phyloP scores from a whole-genome alignment of 148 eudicot species.

The Rhododendron henanense region DNA sequence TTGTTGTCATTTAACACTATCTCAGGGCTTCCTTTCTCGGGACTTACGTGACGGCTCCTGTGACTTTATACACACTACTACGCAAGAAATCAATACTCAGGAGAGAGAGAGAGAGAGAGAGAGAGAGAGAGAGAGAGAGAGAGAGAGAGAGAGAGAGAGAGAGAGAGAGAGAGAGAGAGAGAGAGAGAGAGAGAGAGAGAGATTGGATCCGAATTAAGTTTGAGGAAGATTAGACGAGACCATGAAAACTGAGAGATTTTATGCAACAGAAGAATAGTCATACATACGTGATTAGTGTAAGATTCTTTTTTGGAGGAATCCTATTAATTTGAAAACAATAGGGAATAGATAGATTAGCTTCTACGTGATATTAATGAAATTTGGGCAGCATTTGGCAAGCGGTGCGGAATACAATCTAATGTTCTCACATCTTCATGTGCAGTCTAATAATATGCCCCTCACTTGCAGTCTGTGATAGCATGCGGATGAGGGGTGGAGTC shows the following conservation, averaged over 20 bases:
- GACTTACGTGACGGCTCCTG: neutral
- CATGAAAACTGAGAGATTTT: too few species aligned
- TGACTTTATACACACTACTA: neutral
- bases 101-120: neutral
- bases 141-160: neutral
- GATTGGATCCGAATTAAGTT: too few species aligned
- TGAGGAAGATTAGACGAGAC: too few species aligned
- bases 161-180: neutral
- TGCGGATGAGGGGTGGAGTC: neutral
- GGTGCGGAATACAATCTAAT: neutral
- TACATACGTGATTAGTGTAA: neutral
- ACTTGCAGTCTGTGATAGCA: neutral
- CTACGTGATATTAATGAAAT: too few species aligned
- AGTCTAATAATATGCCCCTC: neutral
- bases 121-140: neutral
- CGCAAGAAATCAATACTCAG: neutral
- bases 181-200: too few species aligned
- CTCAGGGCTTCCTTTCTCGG: neutral
- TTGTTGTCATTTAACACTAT: neutral
- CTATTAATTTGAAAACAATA: neutral
- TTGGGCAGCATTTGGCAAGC: neutral
- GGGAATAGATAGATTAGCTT: neutral
- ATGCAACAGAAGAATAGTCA: too few species aligned
- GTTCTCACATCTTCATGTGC: neutral
- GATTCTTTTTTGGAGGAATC: neutral